Percentiles rank a stretch among this genome's conserved stretches.
These are phyloP conservation scores for Salmacisia buchloeana DNA, from an alignment of 1,284 basidiomycete genomes.

Conservation along the genomic window DNA sequence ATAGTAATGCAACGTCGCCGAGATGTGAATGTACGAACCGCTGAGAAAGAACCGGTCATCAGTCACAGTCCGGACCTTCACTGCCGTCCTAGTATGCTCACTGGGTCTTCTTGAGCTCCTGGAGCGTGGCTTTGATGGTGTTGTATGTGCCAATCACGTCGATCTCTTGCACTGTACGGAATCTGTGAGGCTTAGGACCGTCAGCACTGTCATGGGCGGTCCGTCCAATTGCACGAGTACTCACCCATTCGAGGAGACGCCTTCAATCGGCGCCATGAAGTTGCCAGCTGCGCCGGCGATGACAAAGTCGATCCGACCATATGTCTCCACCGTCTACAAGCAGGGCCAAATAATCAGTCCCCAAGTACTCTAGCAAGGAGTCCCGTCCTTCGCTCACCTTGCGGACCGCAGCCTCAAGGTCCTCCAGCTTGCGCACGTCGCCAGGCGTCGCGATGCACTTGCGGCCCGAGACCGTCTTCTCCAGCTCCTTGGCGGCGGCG, in stretches of 20 bases:
- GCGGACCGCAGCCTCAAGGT: conserved; percentile 69
- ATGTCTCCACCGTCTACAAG: conserved; percentile 63
- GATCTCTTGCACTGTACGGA: conserved; percentile 88
- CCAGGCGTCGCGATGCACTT: conserved; percentile 69
- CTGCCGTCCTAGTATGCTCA: not conserved
- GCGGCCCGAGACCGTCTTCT: conserved; percentile 57
- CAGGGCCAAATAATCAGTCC: not conserved
- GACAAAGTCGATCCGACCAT: conserved; percentile 88
- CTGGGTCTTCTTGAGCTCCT: conserved; percentile 12
- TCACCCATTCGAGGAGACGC: conserved; percentile 39
- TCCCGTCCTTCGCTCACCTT: conserved; percentile 27
- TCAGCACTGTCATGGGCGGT: conserved; percentile 68
- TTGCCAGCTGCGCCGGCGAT: conserved; percentile 68
- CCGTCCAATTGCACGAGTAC: conserved; percentile 69
- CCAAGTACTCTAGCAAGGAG: not conserved
- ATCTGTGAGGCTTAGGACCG: conserved; percentile 45
- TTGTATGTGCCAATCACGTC: conserved; percentile 89
- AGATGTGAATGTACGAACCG: conserved; percentile 85
- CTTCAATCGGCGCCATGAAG: conserved; percentile 46
- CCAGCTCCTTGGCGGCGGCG: conserved; percentile 67
- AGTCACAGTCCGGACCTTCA: not conserved
- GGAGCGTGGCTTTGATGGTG: conserved; percentile 78
- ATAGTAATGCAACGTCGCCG: conserved; percentile 80
- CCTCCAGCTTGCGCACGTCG: conserved; percentile 74
- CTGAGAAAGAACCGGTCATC: not conserved